Conservation (phyloP, 768 basidiomycete genomes). For the Lenzites betulinus region DNA sequence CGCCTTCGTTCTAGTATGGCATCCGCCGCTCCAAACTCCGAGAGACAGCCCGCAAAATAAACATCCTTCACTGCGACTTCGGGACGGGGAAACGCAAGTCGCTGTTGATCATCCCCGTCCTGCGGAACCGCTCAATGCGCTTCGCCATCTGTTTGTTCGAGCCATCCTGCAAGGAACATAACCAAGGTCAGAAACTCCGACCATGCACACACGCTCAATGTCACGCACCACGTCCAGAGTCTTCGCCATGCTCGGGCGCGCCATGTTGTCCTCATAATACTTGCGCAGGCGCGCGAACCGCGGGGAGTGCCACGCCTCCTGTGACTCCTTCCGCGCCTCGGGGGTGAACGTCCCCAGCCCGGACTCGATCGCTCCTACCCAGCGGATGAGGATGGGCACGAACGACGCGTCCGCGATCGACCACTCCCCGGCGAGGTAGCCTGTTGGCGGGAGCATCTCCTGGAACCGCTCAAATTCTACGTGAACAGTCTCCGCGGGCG, state of each 20-base stretch:
- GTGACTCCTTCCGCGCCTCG: constrained; percentile 48
- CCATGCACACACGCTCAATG: too few relatives aligned
- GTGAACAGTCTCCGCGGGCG: constrained; percentile 43
- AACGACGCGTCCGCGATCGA: constrained; percentile 64
- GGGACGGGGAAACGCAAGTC: neutral
- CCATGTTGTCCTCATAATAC: constrained; percentile 41
- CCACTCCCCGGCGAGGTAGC: constrained; percentile 47
- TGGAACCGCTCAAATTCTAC: constrained; percentile 50
- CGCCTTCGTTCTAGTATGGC: neutral
- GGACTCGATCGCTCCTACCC: constrained; percentile 44
- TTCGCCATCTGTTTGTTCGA: neutral
- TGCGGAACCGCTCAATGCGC: neutral
- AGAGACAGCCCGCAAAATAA: too few relatives aligned
- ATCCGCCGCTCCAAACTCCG: neutral
- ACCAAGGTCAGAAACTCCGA: neutral
- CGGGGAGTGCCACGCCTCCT: constrained; percentile 43
- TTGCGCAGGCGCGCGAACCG: constrained; percentile 50
- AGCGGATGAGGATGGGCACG: constrained; percentile 56
- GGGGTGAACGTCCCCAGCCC: constrained; percentile 52
- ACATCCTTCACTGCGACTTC: neutral
- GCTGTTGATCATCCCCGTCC: neutral
- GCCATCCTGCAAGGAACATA: neutral
- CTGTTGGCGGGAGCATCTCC: constrained; percentile 46
- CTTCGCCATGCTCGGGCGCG: neutral
- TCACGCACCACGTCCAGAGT: neutral